phyloP scores from a whole-genome alignment of 441 rosid species.

The Viola pubescens region DNA sequence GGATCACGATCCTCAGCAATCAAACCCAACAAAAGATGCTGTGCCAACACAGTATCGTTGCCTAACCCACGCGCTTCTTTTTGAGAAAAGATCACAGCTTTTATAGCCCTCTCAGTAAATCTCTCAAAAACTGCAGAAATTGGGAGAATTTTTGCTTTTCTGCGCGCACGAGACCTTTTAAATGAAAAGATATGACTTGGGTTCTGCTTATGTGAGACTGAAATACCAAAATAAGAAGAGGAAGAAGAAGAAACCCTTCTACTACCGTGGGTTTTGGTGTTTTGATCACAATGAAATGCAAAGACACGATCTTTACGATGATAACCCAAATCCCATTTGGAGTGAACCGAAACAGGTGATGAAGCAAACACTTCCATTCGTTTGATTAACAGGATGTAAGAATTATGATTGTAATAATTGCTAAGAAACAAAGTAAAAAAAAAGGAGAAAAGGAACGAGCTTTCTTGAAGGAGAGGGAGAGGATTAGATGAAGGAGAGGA shows the following conservation, averaged over 20 bases:
- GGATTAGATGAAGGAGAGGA: constrained; percentile 20
- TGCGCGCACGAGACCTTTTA: constrained; percentile 21
- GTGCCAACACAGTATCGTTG: constrained; percentile 66
- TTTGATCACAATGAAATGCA: constrained; percentile 11
- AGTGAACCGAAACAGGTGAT: constrained; percentile 47
- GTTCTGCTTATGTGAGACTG: constrained; percentile 24
- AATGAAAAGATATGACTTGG: constrained; percentile 4
- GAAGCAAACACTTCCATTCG: constrained; percentile 47
- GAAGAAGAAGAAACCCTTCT: constrained; percentile 32
- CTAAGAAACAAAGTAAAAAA: not conserved
- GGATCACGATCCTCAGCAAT: constrained; percentile 73
- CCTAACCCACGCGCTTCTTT: constrained; percentile 65
- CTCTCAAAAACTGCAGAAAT: constrained; percentile 75
- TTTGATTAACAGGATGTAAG: not conserved
- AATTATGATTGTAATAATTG: not conserved
- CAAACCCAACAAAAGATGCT: constrained; percentile 68
- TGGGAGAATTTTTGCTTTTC: constrained; percentile 38
- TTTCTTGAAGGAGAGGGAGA: constrained; percentile 12
- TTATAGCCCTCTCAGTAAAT: constrained; percentile 78
- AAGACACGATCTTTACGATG: constrained; percentile 22
- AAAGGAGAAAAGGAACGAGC: constrained; percentile 1
- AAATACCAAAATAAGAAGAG: constrained; percentile 36
- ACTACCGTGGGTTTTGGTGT: constrained; percentile 2
- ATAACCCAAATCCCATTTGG: constrained; percentile 29
- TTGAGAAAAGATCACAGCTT: constrained; percentile 68